Conservation (phyloP, 2,329 filamentous ascomycete species). For the Fusarium chlamydosporum region DNA sequence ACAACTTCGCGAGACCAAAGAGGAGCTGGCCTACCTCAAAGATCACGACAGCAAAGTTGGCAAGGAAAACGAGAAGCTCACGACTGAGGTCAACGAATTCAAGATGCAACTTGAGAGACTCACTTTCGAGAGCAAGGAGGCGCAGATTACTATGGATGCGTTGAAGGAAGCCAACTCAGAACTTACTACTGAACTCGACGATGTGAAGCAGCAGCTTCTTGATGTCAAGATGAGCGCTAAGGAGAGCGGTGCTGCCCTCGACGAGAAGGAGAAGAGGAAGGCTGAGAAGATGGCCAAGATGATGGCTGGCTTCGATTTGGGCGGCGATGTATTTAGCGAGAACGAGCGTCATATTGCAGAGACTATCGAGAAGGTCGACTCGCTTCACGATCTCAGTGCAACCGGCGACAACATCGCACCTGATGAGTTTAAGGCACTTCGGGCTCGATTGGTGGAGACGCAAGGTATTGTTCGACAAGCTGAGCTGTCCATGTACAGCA, state of each 20-base stretch:
- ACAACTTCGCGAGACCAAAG: conserved; percentile 83
- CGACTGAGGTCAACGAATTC: conserved; percentile 88
- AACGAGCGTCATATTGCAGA: conserved; percentile 89
- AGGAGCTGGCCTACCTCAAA: conserved; percentile 87
- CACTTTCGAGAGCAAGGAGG: conserved; percentile 96
- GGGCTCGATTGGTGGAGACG: conserved; percentile 84
- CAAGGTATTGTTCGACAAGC: conserved; percentile 94
- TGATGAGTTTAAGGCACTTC: conserved; percentile 83
- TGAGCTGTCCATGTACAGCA: conserved; percentile 85
- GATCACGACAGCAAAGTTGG: conserved; percentile 86
- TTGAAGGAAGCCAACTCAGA: conserved; percentile 96
- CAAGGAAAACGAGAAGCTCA: conserved; percentile 91
- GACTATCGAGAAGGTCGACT: conserved; percentile 86
- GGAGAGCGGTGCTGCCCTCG: conserved; percentile 88
- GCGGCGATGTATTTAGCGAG: conserved; percentile 91
- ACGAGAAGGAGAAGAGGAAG: conserved; percentile 99
- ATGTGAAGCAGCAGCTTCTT: conserved; percentile 94
- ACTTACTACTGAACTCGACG: conserved; percentile 90
- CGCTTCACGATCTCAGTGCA: conserved; percentile 80
- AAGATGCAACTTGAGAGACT: conserved; percentile 98
- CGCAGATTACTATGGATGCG: conserved; percentile 96
- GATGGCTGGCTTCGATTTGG: conserved; percentile 99
- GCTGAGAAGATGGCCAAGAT: conserved; percentile 99
- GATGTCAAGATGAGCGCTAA: conserved; percentile 97
- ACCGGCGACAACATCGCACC: conserved; percentile 84